These are phyloP conservation scores for Cryphonectria naterciae DNA, from an alignment of 2,329 filamentous ascomycete species.

Conservation along the genomic window DNA sequence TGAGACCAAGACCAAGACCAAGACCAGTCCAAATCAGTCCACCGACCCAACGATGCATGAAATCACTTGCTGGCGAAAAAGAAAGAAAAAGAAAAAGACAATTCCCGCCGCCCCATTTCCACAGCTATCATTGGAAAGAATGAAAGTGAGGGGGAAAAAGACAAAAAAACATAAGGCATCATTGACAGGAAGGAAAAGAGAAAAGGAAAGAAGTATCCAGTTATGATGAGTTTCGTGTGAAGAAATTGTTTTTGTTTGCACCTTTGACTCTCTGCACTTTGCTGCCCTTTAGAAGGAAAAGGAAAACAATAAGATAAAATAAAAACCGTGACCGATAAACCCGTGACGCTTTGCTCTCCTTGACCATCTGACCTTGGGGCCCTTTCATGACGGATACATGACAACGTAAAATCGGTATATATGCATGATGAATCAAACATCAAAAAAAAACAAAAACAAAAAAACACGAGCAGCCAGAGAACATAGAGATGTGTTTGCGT, in stretches of 20 bases:
- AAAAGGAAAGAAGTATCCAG: not conserved
- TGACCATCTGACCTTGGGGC: not conserved
- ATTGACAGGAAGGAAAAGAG: not conserved
- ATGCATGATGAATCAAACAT: slow-evolving; percentile 10
- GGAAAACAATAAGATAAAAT: not conserved
- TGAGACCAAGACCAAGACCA: not conserved
- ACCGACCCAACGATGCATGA: not conserved
- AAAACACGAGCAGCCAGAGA: not conserved
- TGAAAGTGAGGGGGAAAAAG: not conserved
- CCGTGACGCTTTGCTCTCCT: not conserved
- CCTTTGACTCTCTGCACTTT: not conserved
- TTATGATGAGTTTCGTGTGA: slow-evolving; percentile 4
- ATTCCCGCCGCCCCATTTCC: not conserved
- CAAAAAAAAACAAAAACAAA: not conserved
- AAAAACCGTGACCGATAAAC: not conserved
- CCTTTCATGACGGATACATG: slow-evolving; percentile 9
- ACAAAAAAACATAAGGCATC: not conserved
- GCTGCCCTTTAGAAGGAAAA: not conserved
- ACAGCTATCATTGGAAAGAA: not conserved
- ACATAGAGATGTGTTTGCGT: not conserved
- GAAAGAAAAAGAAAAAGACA: not conserved
- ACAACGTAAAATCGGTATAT: slow-evolving; percentile 10
- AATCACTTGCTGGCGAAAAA: not conserved
- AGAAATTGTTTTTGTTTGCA: slow-evolving; percentile 9
- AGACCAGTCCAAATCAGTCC: not conserved